Evolutionary conservation across 2,329 filamentous ascomycete species (phyloP), one percentile per base, ranked within the genome.

Genomic region (Ceratocystiopsis sp.): DNA sequence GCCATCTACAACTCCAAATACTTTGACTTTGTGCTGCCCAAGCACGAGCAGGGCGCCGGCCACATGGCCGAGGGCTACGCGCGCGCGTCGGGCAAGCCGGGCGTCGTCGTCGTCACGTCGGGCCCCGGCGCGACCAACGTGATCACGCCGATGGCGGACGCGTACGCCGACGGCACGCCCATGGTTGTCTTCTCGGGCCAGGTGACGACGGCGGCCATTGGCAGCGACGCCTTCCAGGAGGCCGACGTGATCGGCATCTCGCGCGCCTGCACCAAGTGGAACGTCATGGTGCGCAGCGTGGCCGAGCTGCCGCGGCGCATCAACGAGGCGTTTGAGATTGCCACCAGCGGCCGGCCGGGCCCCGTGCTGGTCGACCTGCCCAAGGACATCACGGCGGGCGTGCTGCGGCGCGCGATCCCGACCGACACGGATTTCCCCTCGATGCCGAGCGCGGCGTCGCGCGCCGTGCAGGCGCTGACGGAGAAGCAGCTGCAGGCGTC

Each of bases 21-120:
- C 64, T 94, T 96, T 67, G 80, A 95, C 49, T 96, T 98, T 58
- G 78, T 96, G 61, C 77, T 96, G 10, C 91, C 91, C 29, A 78
- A 84, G 63, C 91, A 98, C 65, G 91, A 96, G 66, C 91, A 98
- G 65, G 91, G 91, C 52, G 91, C 91, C 46, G 91, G 91, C 50
- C 91, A 98, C 65, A 98, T 96, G 91, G 91, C 91, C 15, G 81
- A 96, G 64, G 91, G 91, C 42, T 96, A 96, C 60, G 91, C 91
- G 44, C 80, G 91, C 55, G 89, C 86, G 45, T 89, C 82, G 42
- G 91, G 91, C 53, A 87, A 86, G 66, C 86, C 87, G 46, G 91
- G 91, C 58, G 91, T 96, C 45, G 91, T 98, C 45, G 71, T 98
- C 47, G 91, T 98, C 50, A 98, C 91, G 35, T 96, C 91, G 13